phyloP scores from a whole-genome alignment of 257 asterid species.

The Solanum tarijense region DNA sequence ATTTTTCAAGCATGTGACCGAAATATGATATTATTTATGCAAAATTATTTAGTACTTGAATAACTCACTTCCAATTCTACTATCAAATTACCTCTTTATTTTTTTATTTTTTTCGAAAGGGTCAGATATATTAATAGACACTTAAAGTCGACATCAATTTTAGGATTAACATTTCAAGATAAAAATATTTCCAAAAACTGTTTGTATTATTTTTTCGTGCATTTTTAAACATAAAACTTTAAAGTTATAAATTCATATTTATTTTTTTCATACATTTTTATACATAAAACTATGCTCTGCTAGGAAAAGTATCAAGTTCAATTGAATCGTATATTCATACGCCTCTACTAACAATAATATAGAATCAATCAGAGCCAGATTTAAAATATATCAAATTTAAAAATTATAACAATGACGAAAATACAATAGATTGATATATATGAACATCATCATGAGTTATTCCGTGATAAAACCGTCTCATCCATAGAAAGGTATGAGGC shows the following conservation, averaged over 20 bases:
- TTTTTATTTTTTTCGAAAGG: neutral
- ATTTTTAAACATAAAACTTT: no score
- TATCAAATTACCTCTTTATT: neutral
- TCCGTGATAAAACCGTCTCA: neutral
- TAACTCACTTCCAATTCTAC: no score
- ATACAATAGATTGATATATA: neutral
- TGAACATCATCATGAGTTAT: neutral
- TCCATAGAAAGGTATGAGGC: neutral
- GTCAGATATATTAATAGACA: neutral
- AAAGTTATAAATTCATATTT: no score
- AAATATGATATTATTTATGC: no score
- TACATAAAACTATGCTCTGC: neutral
- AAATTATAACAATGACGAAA: neutral
- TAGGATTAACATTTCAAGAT: neutral
- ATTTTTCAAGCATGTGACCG: neutral
- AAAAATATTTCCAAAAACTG: neutral
- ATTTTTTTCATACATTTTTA: no score
- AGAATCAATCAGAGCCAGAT: neutral
- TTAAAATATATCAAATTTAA: neutral
- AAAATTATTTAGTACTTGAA: no score
- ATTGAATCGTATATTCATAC: no score
- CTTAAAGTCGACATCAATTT: neutral
- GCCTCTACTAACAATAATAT: neutral
- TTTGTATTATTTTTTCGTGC: no score
- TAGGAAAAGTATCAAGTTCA: no score